These are phyloP conservation scores for Brassica carinata DNA, from an alignment of 345 rosid genomes.

Conservation along the genomic window DNA sequence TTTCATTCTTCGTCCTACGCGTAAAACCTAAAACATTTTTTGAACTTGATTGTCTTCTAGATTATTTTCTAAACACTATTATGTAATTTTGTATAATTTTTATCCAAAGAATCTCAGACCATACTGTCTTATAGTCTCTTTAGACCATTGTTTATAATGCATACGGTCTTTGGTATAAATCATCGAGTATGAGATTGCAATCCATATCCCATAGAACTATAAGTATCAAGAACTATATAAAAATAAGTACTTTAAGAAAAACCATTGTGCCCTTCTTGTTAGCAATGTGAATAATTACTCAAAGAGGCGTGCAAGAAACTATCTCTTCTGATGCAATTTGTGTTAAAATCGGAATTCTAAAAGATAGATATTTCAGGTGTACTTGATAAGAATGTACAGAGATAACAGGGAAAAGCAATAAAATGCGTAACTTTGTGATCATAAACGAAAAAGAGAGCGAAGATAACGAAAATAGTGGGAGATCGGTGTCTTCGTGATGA, in stretches of 20 bases:
- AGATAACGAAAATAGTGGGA: conserved; percentile 32
- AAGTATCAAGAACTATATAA: not conserved
- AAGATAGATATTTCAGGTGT: conserved; percentile 23
- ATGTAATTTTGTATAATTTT: not conserved
- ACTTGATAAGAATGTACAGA: conserved; percentile 28
- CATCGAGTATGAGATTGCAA: not conserved
- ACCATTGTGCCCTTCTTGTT: not conserved
- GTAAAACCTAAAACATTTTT: not conserved
- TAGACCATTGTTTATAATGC: not conserved
- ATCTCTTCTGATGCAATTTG: conserved; percentile 8
- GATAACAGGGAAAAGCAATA: conserved; percentile 28
- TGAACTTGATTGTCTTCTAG: not conserved
- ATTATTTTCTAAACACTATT: not conserved
- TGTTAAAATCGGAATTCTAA: not conserved
- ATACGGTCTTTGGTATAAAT: conserved; percentile 1
- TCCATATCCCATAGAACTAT: not conserved
- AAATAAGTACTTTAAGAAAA: not conserved
- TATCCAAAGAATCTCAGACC: not conserved
- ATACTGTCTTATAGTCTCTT: not conserved
- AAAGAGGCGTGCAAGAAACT: not conserved
- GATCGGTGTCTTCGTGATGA: conserved; percentile 39
- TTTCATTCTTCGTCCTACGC: not conserved
- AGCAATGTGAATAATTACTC: not conserved
- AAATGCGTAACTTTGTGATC: conserved; percentile 29
- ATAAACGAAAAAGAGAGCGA: conserved; percentile 22